Conservation (phyloP, 768 basidiomycete species). For the Termitomyces titanicus region DNA sequence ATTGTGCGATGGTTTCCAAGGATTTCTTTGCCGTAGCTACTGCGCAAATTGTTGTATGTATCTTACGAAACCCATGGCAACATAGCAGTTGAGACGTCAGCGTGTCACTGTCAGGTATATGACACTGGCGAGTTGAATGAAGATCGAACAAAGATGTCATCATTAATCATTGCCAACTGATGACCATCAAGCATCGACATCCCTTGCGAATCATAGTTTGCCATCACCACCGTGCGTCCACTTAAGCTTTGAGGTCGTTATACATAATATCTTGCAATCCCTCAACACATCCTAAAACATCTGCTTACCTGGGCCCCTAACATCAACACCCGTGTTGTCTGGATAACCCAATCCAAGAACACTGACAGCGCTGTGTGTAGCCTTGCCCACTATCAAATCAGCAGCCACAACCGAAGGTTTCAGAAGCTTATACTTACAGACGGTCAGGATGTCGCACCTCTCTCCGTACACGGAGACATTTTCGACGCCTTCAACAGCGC, state of each 20-base stretch:
- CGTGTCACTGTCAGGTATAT: too few species aligned
- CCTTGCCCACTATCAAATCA: background rate
- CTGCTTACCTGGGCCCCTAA: background rate
- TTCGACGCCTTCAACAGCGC: constrained; percentile 41
- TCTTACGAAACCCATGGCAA: background rate
- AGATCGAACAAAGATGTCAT: too few species aligned
- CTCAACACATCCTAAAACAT: background rate
- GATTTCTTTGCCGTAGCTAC: background rate
- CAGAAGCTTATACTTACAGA: constrained; percentile 1
- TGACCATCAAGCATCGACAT: too few species aligned
- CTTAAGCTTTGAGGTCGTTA: background rate
- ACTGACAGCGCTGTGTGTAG: background rate
- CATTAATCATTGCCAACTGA: too few species aligned
- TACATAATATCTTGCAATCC: background rate
- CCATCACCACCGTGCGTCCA: background rate
- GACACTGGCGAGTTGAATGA: too few species aligned
- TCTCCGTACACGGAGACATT: constrained; percentile 36
- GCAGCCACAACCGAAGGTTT: background rate
- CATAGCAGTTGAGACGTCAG: background rate
- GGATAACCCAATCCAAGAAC: constrained; percentile 8
- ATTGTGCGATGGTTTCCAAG: background rate
- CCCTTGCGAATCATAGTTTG: background rate
- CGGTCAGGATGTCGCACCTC: constrained; percentile 13
- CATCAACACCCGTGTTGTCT: constrained; percentile 7
- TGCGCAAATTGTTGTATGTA: background rate